Evolutionary conservation across 768 basidiomycete species (phyloP), one percentile per base, ranked within the genome.

Genomic region (Pleurotus pulmonarius): DNA sequence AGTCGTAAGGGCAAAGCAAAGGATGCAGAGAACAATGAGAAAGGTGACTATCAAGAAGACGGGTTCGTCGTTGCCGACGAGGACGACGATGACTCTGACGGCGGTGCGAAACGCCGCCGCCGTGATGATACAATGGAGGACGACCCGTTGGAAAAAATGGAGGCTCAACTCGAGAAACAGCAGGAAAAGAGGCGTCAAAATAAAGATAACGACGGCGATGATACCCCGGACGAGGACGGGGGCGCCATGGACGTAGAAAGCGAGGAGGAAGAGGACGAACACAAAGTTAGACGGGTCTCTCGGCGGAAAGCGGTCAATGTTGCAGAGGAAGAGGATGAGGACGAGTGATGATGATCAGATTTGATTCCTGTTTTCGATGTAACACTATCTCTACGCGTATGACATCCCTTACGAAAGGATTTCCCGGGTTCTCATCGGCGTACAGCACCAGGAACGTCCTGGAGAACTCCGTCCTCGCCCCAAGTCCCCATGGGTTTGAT

Each of bases 11-110:
- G 66, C 54, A 81, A 83, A 68, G 73, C 78, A 60, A 81, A 81
- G 66, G 71, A 74, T n/a, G 75, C 76, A 11, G 79, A 79, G 55
- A 81, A 79, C 53, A 77, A 83, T 43, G 75, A 77, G 4, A 83
- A 82, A 18, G 88, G 76, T 48, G 77, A 91, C 43, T 93, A 93
- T 61, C 87, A 90, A 66, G 83, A 87, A 57, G 91, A 94, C 65
- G 91, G 91, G 63, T 94, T 94, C 63, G 75, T 94, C 25, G 92
- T 92, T 9, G 85, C 87, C 12, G 90, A 92, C 61, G 77, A 80
- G 18, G 85, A 84, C 15, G 90, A 91, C 41, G 87, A 88, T 24
- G 88, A 88, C 3, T 72, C 70, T 38, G 71, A 74, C 55, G 74
- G 69, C 55, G 72, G 68, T 57, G 78, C 71, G 52, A 71, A 68